These are phyloP conservation scores for Sporothrix pallida DNA, from an alignment of 2,329 filamentous ascomycete genomes.

Conservation along the genomic window DNA sequence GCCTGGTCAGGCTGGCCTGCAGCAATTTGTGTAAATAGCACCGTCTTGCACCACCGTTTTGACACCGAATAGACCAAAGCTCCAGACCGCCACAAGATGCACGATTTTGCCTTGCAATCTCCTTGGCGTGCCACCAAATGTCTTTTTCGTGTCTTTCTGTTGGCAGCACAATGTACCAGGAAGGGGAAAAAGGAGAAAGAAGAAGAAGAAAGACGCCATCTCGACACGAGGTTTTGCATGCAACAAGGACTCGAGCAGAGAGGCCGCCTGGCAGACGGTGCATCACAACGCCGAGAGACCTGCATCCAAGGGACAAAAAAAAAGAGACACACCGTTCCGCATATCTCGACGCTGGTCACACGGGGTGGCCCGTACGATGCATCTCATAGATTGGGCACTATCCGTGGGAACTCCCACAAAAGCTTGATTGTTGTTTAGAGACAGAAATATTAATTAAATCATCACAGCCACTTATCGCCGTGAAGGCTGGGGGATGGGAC, in stretches of 20 bases:
- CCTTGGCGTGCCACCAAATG: slow-evolving; percentile 22
- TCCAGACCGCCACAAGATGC: not conserved
- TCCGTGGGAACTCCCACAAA: not conserved
- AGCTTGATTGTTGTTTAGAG: not conserved
- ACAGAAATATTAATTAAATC: not conserved
- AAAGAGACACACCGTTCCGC: not conserved
- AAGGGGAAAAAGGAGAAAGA: not conserved
- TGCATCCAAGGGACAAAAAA: not conserved
- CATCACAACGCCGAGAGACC: not conserved
- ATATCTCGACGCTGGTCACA: slow-evolving; percentile 18
- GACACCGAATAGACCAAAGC: not conserved
- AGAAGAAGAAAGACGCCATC: not conserved
- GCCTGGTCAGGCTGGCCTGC: not conserved
- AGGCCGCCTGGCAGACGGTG: not conserved
- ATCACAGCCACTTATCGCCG: not conserved
- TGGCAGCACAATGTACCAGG: slow-evolving; percentile 8
- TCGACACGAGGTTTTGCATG: not conserved
- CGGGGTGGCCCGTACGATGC: slow-evolving; percentile 8
- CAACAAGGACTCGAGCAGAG: too few species aligned
- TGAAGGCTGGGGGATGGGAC: slow-evolving; percentile 18
- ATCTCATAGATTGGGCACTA: not conserved
- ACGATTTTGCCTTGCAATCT: not conserved
- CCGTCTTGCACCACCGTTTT: slow-evolving; percentile 13
- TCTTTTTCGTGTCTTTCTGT: too few species aligned
- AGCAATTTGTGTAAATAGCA: not conserved